Base-by-base conservation (phyloP, 73 alveolate genomes). In the Halteria grandinella region DNA sequence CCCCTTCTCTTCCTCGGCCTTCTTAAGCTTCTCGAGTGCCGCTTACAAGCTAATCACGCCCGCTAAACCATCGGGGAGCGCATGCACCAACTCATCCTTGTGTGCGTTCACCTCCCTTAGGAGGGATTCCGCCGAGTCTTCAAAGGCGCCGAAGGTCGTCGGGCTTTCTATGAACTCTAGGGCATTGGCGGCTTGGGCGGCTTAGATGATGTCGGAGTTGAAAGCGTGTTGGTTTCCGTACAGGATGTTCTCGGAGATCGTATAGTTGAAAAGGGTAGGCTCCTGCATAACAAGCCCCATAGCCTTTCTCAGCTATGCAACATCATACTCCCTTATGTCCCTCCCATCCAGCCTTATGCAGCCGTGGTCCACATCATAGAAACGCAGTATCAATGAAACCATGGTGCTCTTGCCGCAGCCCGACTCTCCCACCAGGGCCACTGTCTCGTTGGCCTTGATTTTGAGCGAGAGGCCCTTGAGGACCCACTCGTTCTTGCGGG, bases 261-360 rank as follows among this genome's bases (percentile, higher is more conserved):
- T 41, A 29, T 93, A 70, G 75, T 88, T 80, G 74, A 95, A 93
- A 45, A 95, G 82, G 31, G 90, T 84, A 12, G 99, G 99, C 50
- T 96, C 99, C 91, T 97, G 96, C 73, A 95, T 86, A 36, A 97
- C 99, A 21, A 96, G 83, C 0, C 97, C 98, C 27, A 97, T 82
- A 41, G 83, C 53, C 43, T 84, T 69, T 58, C 99, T 79, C 10
- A 94, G 70, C 72, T 90, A 75, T 20, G 91, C 66, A 31, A 91
- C 51, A 55, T 91, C 76, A 64, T 87, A 92, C 45, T 96, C 85
- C 47, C 83, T 89, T 0, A 97, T 92, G 71, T 95, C 86, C 17
- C 55, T 45, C 7, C 97, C 98, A 75, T 94, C 97, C 39, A 94
- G 41, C 23, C 73, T 52, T 5, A 95, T 90, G 44, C 69, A 79